Evolutionary conservation across 2,329 filamentous ascomycete genomes (phyloP).

Genomic region (Boeremia lycopersici): DNA sequence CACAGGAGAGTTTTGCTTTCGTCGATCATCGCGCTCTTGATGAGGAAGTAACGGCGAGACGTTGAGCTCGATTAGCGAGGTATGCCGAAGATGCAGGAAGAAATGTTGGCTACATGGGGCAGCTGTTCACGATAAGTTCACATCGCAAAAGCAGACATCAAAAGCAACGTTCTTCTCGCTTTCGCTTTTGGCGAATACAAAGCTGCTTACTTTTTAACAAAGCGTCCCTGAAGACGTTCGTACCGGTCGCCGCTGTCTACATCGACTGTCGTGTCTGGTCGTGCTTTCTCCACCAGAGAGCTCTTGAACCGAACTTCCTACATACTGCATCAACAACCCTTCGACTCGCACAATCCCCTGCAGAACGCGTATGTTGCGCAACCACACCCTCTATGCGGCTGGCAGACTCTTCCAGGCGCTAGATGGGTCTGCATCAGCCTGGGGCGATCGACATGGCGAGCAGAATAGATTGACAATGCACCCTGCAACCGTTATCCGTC

Average conservation of each 20-base stretch:
- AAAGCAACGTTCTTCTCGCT: not conserved
- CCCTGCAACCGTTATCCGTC: constrained; percentile 14
- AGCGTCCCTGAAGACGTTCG: not conserved
- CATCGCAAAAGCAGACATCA: not conserved
- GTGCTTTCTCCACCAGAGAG: not conserved
- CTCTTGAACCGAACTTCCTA: not conserved
- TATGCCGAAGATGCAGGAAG: not conserved
- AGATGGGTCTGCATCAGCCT: not conserved
- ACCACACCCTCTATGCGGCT: constrained; percentile 1
- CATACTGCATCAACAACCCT: not conserved
- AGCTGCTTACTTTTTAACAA: not conserved
- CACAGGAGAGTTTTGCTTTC: not conserved
- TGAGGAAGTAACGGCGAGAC: constrained; percentile 1
- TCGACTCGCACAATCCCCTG: constrained; percentile 1
- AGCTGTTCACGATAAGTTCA: constrained; percentile 1
- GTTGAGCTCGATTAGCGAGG: constrained; percentile 7
- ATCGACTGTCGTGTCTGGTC: not conserved
- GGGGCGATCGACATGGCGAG: not conserved
- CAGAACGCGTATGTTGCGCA: constrained; percentile 13
- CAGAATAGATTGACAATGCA: constrained; percentile 1
- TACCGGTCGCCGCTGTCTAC: not conserved
- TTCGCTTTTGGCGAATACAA: not conserved
- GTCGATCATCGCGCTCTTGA: not conserved
- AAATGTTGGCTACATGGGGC: not conserved
- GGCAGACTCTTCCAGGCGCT: not conserved